A percentile compares a stretch with the other conserved stretches of the same genome.
These are phyloP conservation scores for Aphanomyces astaci DNA, from an alignment of 352 stramenopile genomes.

Conservation along the genomic window DNA sequence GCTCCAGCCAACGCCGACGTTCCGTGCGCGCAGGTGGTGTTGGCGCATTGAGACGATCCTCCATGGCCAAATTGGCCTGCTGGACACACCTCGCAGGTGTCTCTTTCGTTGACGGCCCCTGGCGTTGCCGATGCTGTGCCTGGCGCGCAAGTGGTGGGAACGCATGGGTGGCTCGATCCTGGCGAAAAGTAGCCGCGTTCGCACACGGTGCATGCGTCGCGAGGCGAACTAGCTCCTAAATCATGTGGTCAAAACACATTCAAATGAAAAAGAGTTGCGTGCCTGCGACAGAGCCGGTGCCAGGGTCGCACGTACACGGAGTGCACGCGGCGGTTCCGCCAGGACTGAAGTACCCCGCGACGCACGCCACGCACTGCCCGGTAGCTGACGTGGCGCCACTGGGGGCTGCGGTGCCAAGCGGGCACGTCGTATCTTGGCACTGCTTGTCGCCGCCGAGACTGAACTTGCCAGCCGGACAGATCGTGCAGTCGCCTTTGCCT, in stretches of 20 bases:
- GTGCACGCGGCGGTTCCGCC: constrained; percentile 30
- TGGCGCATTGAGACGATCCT: background rate
- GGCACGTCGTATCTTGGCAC: constrained; percentile 32
- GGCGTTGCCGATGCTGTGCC: background rate
- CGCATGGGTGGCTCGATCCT: background rate
- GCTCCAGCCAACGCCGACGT: constrained; percentile 21
- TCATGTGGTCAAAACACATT: background rate
- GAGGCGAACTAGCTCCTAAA: constrained; percentile 6
- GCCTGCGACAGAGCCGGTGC: constrained; percentile 29
- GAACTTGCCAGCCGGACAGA: constrained; percentile 32
- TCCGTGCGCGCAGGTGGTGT: background rate
- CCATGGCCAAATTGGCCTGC: constrained; percentile 3
- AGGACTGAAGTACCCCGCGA: constrained; percentile 32
- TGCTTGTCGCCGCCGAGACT: constrained; percentile 30
- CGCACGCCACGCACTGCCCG: constrained; percentile 29
- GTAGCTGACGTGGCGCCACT: constrained; percentile 28
- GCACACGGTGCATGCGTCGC: background rate
- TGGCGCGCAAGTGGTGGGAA: constrained; percentile 2
- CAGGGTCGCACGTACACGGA: constrained; percentile 28
- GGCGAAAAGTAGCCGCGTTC: constrained; percentile 3
- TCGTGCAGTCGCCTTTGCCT: constrained; percentile 2
- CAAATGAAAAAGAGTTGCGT: too few relatives aligned
- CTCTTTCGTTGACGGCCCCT: background rate
- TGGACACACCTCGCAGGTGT: constrained; percentile 5
- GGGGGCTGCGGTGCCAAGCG: constrained; percentile 30